Evolutionary conservation across 1,139 yeast genomes (phyloP), one percentile per base, ranked within the genome.

Genomic region (Debaryomycetaceae sp.): DNA sequence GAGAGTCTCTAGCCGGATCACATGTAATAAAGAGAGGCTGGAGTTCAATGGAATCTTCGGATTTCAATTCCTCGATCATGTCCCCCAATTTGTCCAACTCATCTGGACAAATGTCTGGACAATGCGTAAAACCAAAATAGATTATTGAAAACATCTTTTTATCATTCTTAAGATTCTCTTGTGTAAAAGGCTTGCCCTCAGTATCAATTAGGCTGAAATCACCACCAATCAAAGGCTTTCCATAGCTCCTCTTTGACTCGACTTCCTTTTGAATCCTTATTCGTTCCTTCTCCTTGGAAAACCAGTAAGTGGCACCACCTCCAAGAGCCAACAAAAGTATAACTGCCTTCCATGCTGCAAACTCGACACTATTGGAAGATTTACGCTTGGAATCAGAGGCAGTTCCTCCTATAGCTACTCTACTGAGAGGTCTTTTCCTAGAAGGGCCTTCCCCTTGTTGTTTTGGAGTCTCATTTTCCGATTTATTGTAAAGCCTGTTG

Each of bases 101-200:
- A 62, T 93, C 98, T 7, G 99, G 99, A 65, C 99, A 93, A 43
- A 93, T 90, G 65, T 93, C 99, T 6, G 99, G 99, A 68, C 99
- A 93, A 67, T 90, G 91, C 5, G 96, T 87, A 70, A 93, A 93
- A 0, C 99, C 99, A 67, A 93, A 93, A 66, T 93, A 93, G 14
- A 93, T 64, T 44, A 93, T 72, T 9, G 90, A 80, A 63, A 88
- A 93, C 62, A 80, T 83, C 51, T 68, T 69, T 3, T 65, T 50
- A 45, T 68, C 64, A 39, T 93, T 95, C 51, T 78, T 69, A 59
- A 93, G 72, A 57, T 91, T 80, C 47, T 87, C 73, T 30, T 89
- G 81, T 1, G 97, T 87, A 62, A 91, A 93, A 17, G 65, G 67
- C 23, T 84, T 68, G 36, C 91, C 90, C 42, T 90, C 68, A 36